Evolutionary conservation across 2,329 filamentous ascomycete species (phyloP).

Genomic region (Elsinoe necatrix): DNA sequence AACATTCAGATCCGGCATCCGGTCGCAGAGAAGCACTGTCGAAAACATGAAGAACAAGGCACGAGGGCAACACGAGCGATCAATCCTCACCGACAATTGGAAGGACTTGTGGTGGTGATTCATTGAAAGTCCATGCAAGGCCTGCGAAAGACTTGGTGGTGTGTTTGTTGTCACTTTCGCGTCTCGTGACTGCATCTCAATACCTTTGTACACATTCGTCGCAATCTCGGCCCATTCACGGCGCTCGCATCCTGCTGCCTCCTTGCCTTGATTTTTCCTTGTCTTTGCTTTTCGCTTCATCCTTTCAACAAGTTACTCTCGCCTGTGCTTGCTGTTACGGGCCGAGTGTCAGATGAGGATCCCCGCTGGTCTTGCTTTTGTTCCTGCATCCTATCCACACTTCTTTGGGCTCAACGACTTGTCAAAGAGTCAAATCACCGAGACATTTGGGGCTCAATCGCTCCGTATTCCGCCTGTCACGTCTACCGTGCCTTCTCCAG

Average conservation of each 20-base stretch:
- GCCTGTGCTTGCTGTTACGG: constrained; percentile 1
- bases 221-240: constrained; percentile 5
- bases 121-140: not conserved
- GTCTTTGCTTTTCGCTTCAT: constrained; percentile 1
- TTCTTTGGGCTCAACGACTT: not conserved
- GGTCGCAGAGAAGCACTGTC: constrained; percentile 3
- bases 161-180: not conserved
- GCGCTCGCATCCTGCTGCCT: constrained; percentile 1
- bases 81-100: not conserved
- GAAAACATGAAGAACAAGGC: not conserved
- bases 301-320: not conserved
- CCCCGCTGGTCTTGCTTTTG: constrained; percentile 5
- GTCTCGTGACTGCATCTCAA: not conserved
- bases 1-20: constrained; percentile 10
- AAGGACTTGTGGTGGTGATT: not conserved
- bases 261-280: not conserved
- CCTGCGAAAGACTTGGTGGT: not conserved
- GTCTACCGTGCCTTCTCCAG: not conserved
- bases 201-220: not conserved
- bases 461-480: constrained; percentile 5
- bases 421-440: constrained; percentile 10
- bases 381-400: constrained; percentile 12
- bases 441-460: constrained; percentile 12
- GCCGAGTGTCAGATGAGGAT: constrained; percentile 6
- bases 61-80: not conserved